phyloP scores from a whole-genome alignment of 257 asterid genomes.

The Nicotiana tabacum region DNA sequence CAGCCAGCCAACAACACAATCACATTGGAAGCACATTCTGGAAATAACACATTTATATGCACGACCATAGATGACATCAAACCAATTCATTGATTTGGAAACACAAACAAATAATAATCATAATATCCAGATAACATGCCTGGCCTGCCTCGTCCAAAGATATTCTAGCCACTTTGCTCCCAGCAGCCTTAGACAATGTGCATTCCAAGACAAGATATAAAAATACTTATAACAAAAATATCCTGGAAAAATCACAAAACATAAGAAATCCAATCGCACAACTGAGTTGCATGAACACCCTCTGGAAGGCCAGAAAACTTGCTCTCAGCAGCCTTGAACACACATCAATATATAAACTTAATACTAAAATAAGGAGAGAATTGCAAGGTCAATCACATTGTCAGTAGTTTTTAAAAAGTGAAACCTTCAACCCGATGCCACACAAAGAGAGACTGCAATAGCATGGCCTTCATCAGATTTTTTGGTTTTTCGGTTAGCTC shows the following conservation, averaged over 20 bases:
- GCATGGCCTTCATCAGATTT: neutral
- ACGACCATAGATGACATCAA: too few relatives aligned
- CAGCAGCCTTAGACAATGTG: conserved; percentile 10
- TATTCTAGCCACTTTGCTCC: conserved; percentile 13
- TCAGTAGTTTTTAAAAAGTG: neutral
- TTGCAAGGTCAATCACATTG: neutral
- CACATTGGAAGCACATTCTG: too few relatives aligned
- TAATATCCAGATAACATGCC: conserved; percentile 13
- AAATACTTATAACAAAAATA: neutral
- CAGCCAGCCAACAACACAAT: neutral
- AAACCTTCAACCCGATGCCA: too few relatives aligned
- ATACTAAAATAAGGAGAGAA: neutral
- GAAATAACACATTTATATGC: too few relatives aligned
- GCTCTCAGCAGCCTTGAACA: conserved; percentile 13
- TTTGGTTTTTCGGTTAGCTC: neutral
- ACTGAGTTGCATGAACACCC: conserved; percentile 18
- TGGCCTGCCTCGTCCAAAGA: conserved; percentile 12
- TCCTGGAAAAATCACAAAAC: neutral
- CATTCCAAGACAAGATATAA: neutral
- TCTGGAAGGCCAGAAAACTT: conserved; percentile 13
- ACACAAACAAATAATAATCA: neutral
- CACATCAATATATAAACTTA: neutral
- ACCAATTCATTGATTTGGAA: neutral
- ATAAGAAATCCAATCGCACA: neutral
- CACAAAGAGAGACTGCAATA: too few relatives aligned